phyloP scores from a whole-genome alignment of 352 stramenopile species.

The Phytophthora vignae region DNA sequence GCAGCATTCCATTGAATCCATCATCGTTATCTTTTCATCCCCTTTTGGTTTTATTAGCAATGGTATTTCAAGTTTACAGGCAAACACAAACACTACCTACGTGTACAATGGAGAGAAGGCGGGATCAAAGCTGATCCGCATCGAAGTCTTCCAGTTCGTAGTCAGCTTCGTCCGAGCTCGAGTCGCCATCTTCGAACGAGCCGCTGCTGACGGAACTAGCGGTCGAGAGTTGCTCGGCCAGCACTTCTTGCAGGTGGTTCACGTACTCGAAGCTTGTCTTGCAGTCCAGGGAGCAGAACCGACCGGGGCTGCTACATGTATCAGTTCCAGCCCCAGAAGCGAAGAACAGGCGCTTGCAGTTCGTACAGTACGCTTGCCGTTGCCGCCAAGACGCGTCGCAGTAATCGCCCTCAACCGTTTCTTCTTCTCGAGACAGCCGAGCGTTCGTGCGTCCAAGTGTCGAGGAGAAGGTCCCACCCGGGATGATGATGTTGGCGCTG shows the following conservation, averaged over 20 bases:
- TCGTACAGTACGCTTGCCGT: background rate
- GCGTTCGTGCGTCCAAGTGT: background rate
- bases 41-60: background rate
- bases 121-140: background rate
- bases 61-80: background rate
- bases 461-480: background rate
- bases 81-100: background rate
- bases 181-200: background rate
- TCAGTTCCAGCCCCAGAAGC: background rate
- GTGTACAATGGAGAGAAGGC: background rate
- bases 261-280: constrained; percentile 47
- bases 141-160: background rate
- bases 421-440: background rate
- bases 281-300: constrained; percentile 61
- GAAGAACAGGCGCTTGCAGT: background rate
- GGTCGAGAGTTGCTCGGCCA: background rate
- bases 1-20: background rate
- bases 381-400: background rate
- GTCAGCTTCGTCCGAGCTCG: background rate
- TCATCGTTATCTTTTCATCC: background rate
- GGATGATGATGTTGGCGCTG: background rate
- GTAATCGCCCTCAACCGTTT: background rate
- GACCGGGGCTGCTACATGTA: constrained; percentile 4
- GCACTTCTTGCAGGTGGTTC: constrained; percentile 23
- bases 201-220: background rate